Evolutionary conservation across 345 rosid species (phyloP).

Genomic region (Sonneratia alba): DNA sequence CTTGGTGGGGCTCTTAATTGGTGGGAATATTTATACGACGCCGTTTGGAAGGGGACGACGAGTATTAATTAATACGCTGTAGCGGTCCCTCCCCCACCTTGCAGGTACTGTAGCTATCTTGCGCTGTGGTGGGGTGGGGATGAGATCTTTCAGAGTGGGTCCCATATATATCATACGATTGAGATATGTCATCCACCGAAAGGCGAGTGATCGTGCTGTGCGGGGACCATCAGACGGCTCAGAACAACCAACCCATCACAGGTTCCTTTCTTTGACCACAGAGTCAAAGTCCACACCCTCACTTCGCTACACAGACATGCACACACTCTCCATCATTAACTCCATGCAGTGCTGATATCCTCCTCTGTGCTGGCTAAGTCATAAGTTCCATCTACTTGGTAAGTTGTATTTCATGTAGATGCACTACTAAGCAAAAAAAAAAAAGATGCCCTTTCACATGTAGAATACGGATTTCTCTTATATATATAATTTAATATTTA

Average conservation of each 20-base stretch:
- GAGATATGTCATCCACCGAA: neutral
- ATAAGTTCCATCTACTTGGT: too few species aligned
- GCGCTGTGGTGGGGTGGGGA: neutral
- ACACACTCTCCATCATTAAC: too few species aligned
- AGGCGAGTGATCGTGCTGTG: neutral
- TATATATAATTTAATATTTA: too few species aligned
- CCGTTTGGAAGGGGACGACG: neutral
- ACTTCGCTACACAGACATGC: neutral
- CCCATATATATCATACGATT: slow-evolving; percentile 2
- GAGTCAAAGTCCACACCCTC: neutral
- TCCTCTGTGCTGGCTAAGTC: too few species aligned
- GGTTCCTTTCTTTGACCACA: neutral
- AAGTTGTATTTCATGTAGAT: too few species aligned
- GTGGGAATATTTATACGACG: neutral
- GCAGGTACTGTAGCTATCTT: slow-evolving; percentile 4
- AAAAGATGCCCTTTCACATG: too few species aligned
- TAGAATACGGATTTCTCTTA: too few species aligned
- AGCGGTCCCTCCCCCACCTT: neutral
- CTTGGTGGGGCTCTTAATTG: too few species aligned
- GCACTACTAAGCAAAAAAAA: too few species aligned
- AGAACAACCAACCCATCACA: neutral
- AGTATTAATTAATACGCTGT: neutral
- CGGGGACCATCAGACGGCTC: slow-evolving; percentile 16
- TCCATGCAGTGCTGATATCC: too few species aligned
- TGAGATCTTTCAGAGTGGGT: slow-evolving; percentile 1